A percentile compares a stretch with the other conserved stretches of the same genome.
Evolutionary conservation across 2,329 filamentous ascomycete genomes (phyloP).

Genomic region (Tolypocladium tropicale): DNA sequence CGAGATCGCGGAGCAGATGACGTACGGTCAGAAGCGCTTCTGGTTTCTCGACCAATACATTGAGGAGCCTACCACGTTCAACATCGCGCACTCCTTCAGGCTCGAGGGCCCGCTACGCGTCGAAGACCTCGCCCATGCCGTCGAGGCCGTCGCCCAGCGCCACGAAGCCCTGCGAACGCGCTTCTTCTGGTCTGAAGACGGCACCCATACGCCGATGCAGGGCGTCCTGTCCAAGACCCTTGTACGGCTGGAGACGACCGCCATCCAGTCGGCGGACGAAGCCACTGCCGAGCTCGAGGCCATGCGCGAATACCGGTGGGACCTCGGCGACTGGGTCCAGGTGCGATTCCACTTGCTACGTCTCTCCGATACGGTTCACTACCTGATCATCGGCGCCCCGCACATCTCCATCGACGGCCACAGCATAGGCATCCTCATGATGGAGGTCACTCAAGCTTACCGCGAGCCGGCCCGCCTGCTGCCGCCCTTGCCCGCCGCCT

Average conservation of each 20-base stretch:
- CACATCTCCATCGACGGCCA: constrained; percentile 41
- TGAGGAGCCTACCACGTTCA: constrained; percentile 27
- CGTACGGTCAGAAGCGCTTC: constrained; percentile 28
- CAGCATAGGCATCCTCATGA: constrained; percentile 30
- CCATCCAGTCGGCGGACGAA: constrained; percentile 10
- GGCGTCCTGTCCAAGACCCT: constrained; percentile 12
- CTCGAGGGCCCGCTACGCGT: constrained; percentile 22
- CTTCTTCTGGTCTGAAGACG: constrained; percentile 12
- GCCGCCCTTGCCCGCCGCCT: constrained; percentile 16
- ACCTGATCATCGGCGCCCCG: constrained; percentile 32
- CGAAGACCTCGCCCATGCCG: constrained; percentile 18
- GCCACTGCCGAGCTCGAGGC: constrained; percentile 22
- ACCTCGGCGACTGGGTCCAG: constrained; percentile 23
- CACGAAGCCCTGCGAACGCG: constrained; percentile 24
- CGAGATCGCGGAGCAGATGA: no score
- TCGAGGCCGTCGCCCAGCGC: constrained; percentile 15
- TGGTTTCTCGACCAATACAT: constrained; percentile 26
- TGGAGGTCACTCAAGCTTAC: constrained; percentile 34
- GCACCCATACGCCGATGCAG: constrained; percentile 12
- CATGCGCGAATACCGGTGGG: constrained; percentile 18
- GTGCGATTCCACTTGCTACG: no score
- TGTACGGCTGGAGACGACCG: constrained; percentile 14
- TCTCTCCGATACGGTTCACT: no score
- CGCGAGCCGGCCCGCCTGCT: constrained; percentile 14
- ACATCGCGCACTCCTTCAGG: constrained; percentile 21